Conservation (phyloP, 1,284 basidiomycete genomes). For the Stygiomarasmius scandens region DNA sequence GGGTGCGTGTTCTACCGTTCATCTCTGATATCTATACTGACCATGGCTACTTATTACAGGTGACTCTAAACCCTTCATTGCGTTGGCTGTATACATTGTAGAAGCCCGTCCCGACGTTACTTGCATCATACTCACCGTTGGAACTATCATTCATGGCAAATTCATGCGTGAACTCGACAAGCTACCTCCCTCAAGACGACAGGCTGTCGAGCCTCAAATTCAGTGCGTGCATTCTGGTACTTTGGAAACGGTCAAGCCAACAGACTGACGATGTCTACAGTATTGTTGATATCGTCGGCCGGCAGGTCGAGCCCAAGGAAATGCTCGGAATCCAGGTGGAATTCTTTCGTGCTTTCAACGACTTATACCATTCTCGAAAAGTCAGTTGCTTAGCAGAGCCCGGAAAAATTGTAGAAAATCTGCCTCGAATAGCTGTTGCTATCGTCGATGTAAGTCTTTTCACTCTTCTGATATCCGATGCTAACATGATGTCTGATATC, state of each 20-base stretch:
- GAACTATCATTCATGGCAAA: not conserved
- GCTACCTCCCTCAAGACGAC: not conserved
- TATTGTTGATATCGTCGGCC: slow-evolving; percentile 2
- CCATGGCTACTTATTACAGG: not conserved
- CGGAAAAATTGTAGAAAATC: slow-evolving; percentile 1
- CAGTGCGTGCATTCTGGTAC: not conserved
- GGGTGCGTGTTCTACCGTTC: not conserved
- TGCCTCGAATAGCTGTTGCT: slow-evolving; percentile 1
- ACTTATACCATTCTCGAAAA: not conserved
- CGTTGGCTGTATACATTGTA: slow-evolving; percentile 2
- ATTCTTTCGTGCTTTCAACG: slow-evolving; percentile 4
- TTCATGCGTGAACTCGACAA: slow-evolving; percentile 3
- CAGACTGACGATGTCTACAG: not conserved
- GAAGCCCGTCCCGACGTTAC: not conserved
- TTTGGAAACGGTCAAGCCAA: not conserved
- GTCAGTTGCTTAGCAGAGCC: slow-evolving; percentile 1
- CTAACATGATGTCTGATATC: not conserved
- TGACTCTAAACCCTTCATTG: slow-evolving; percentile 5
- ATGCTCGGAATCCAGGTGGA: not conserved
- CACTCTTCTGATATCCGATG: too few species aligned
- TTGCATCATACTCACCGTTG: not conserved
- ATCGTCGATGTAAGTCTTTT: slow-evolving; percentile 7
- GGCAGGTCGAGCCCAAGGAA: not conserved
- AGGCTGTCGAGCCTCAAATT: not conserved
- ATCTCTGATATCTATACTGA: not conserved